Conservation (phyloP, 805 yeast genomes). For the Schwanniomyces yamadae region DNA sequence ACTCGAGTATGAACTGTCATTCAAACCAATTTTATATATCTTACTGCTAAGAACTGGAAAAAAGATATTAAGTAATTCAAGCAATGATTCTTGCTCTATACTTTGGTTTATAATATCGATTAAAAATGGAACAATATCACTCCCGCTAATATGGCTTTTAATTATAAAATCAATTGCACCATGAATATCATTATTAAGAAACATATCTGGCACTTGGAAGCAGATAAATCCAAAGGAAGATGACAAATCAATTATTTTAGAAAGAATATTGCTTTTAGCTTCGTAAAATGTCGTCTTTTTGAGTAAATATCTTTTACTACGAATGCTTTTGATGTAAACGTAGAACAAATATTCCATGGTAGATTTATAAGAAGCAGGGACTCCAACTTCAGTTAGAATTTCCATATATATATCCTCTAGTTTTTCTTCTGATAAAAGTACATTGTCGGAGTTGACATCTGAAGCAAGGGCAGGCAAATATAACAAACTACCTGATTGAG, state of each 20-base stretch:
- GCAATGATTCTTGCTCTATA: slow-evolving; percentile 61
- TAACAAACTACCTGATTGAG: slow-evolving; percentile 11
- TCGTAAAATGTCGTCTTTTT: slow-evolving; percentile 38
- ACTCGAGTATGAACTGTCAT: slow-evolving; percentile 51
- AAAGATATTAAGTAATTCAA: slow-evolving; percentile 58
- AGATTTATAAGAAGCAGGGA: slow-evolving; percentile 26
- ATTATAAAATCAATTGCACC: slow-evolving; percentile 25
- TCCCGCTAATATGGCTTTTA: slow-evolving; percentile 8
- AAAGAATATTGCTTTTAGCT: slow-evolving; percentile 39
- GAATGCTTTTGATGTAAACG: slow-evolving; percentile 43
- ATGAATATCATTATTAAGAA: slow-evolving; percentile 39
- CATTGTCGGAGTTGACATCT: slow-evolving; percentile 17
- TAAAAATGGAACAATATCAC: slow-evolving; percentile 40
- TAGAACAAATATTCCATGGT: slow-evolving; percentile 49
- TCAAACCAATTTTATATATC: slow-evolving; percentile 41
- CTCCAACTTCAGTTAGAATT: slow-evolving; percentile 54
- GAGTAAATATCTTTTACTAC: slow-evolving; percentile 42
- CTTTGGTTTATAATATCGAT: slow-evolving; percentile 57
- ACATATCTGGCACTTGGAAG: slow-evolving; percentile 69
- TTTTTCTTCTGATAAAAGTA: slow-evolving; percentile 25
- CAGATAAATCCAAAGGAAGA: slow-evolving; percentile 66
- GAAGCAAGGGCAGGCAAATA: slow-evolving; percentile 23
- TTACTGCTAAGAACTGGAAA: slow-evolving; percentile 43
- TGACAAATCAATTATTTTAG: slow-evolving; percentile 48
- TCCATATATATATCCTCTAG: slow-evolving; percentile 57